These are phyloP conservation scores for Uncinocarpus reesii DNA, from an alignment of 2,329 filamentous ascomycete genomes.

Conservation along the genomic window DNA sequence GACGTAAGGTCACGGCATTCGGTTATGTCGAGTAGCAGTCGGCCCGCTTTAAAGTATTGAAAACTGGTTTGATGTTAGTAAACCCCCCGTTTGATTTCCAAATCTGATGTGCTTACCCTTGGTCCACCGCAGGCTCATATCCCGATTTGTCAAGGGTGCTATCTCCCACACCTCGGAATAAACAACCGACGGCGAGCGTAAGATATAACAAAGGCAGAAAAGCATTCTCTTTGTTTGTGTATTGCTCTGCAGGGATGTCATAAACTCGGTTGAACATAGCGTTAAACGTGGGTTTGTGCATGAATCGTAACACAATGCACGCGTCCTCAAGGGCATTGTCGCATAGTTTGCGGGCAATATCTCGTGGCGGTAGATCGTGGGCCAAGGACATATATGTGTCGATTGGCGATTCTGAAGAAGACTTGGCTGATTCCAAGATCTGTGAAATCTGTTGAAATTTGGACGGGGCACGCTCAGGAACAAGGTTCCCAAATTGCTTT, in stretches of 20 bases:
- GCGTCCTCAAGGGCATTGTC: slow-evolving; percentile 53
- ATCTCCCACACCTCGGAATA: slow-evolving; percentile 54
- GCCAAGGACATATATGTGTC: slow-evolving; percentile 44
- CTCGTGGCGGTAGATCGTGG: slow-evolving; percentile 58
- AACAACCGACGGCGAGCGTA: slow-evolving; percentile 60
- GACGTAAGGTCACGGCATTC: slow-evolving; percentile 63
- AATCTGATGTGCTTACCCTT: slow-evolving; percentile 39
- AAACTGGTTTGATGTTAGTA: slow-evolving; percentile 40
- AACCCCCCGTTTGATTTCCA: background rate
- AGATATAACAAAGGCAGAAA: slow-evolving; percentile 63
- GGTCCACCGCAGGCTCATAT: slow-evolving; percentile 43
- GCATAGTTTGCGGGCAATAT: slow-evolving; percentile 48
- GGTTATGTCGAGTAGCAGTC: slow-evolving; percentile 51
- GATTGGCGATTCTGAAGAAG: slow-evolving; percentile 54
- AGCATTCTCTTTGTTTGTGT: slow-evolving; percentile 53
- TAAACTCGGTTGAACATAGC: slow-evolving; percentile 68
- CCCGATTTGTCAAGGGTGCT: slow-evolving; percentile 40
- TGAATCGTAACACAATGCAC: slow-evolving; percentile 55
- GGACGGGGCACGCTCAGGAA: slow-evolving; percentile 45
- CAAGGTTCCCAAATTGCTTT: slow-evolving; percentile 71
- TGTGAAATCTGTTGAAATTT: slow-evolving; percentile 43
- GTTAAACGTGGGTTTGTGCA: slow-evolving; percentile 75
- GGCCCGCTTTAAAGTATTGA: slow-evolving; percentile 62
- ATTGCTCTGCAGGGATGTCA: slow-evolving; percentile 52
- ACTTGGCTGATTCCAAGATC: slow-evolving; percentile 60